phyloP scores from a whole-genome alignment of 2,329 filamentous ascomycete species.

The Hymenoscyphus fraxineus region DNA sequence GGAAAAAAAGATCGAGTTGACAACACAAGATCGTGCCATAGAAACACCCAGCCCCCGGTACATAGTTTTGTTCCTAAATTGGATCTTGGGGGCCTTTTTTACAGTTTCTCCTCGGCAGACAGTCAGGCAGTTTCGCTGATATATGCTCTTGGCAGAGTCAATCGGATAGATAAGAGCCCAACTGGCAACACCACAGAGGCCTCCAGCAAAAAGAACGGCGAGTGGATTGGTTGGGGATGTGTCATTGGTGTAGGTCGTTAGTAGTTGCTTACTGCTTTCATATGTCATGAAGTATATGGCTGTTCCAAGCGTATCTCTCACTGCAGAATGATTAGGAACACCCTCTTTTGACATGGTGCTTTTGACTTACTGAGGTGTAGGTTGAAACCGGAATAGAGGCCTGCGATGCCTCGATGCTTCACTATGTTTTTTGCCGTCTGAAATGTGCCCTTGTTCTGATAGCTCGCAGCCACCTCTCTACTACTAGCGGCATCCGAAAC shows the following conservation, averaged over 20 bases:
- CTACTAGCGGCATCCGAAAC: slow-evolving; percentile 32
- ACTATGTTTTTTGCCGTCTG: slow-evolving; percentile 75
- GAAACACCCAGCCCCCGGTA: slow-evolving; percentile 81
- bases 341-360: not conserved
- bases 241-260: slow-evolving; percentile 69
- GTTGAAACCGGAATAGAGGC: slow-evolving; percentile 76
- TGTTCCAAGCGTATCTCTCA: slow-evolving; percentile 79
- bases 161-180: slow-evolving; percentile 66
- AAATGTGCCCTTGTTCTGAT: slow-evolving; percentile 73
- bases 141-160: slow-evolving; percentile 80
- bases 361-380: slow-evolving; percentile 67
- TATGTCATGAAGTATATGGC: slow-evolving; percentile 87
- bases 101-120: slow-evolving; percentile 62
- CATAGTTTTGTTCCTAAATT: slow-evolving; percentile 73
- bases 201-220: slow-evolving; percentile 74
- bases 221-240: slow-evolving; percentile 73
- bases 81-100: slow-evolving; percentile 64
- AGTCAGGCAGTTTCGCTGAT: slow-evolving; percentile 75
- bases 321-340: slow-evolving; percentile 39
- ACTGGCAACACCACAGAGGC: slow-evolving; percentile 76
- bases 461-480: slow-evolving; percentile 55
- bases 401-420: slow-evolving; percentile 66
- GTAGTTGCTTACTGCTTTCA: slow-evolving; percentile 78
- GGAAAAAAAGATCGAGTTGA: slow-evolving; percentile 89
- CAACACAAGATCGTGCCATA: slow-evolving; percentile 75